Percentiles rank a stretch among this genome's conserved stretches.
Conservation (phyloP, 2,329 filamentous ascomycete genomes). For the Scleromitrula shiraiana region DNA sequence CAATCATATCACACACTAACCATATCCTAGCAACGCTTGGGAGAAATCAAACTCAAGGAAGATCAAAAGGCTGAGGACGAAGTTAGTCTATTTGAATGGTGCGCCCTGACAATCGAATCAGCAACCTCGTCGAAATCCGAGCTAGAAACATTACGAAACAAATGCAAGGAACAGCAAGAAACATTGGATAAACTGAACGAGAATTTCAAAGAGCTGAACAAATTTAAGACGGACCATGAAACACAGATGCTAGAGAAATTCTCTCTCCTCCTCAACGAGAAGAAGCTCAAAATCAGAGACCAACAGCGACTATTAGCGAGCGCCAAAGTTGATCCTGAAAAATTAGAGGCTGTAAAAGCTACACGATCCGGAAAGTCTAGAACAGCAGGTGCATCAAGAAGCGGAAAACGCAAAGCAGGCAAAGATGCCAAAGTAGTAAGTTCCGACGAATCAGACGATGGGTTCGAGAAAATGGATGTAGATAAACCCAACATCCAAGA, state of each 20-base stretch:
- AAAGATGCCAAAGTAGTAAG: slow-evolving; percentile 22
- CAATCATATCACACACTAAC: slow-evolving; percentile 12
- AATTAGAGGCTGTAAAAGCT: slow-evolving; percentile 14
- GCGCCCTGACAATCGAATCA: slow-evolving; percentile 44
- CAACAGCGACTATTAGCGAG: slow-evolving; percentile 53
- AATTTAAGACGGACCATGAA: slow-evolving; percentile 60
- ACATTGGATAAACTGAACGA: slow-evolving; percentile 50
- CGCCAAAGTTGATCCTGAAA: slow-evolving; percentile 22
- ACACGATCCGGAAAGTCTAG: slow-evolving; percentile 6
- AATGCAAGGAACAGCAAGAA: slow-evolving; percentile 41
- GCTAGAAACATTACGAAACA: slow-evolving; percentile 31
- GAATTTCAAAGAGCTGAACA: slow-evolving; percentile 59
- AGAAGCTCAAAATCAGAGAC: slow-evolving; percentile 71
- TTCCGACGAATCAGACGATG: slow-evolving; percentile 38
- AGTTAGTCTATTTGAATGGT: slow-evolving; percentile 65
- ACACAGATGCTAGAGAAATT: slow-evolving; percentile 61
- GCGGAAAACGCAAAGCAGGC: slow-evolving; percentile 43
- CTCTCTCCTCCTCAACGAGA: slow-evolving; percentile 63
- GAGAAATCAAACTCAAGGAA: slow-evolving; percentile 49
- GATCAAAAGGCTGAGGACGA: slow-evolving; percentile 43
- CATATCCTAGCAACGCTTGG: slow-evolving; percentile 54
- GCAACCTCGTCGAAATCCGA: slow-evolving; percentile 13
- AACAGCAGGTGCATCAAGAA: slow-evolving; percentile 32
- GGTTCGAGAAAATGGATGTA: slow-evolving; percentile 44
- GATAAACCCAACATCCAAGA: slow-evolving; percentile 28